Base-by-base conservation (phyloP, 768 basidiomycete genomes). In the Serendipita sp. region DNA sequence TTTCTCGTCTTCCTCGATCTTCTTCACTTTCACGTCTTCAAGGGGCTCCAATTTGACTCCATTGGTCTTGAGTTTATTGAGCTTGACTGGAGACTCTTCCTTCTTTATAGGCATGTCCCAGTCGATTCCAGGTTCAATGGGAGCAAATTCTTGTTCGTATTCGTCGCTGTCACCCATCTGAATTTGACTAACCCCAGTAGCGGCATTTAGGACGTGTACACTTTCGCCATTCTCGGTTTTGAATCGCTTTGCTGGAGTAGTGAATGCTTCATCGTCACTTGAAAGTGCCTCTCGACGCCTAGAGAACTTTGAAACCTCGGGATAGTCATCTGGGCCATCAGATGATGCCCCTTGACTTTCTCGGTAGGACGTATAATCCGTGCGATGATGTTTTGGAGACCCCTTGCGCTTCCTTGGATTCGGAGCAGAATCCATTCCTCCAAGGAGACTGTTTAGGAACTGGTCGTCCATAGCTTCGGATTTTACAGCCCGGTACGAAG, bases 401-500 rank as follows among this genome's bases (percentile, higher is more conserved):
- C 56, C 20, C 42, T 66, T 66, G 13, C 58, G 44, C 41, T 62
- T 65, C 28, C 45, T 58, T 28, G 50, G 43, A 38, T 63, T 63
- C 24, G 65, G 65, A 16, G n/a, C 70, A 28, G 72, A 69, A 28
- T 90, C 89, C 71, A 95, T 81, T 22, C 75, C 80, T 7, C 84
- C 86, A 9, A 99, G 74, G 0, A 99, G 73, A 41, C 79, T 81
- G 0, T 82, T 81, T 90, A 99, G 88, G 66, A 99, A 91, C 67
- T 95, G 91, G 42, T 81, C 77, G 71, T 97, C 96, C 67, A 92
- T 82, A 60, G 84, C 86, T 13, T 78, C 84, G 5, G 88, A 85
- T 13, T 85, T 80, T 0, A 77, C 77, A 1, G 88, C 85, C 31
- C 90, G 80, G 71, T 98, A 98, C 14, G 85, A 88, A 71, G 77